phyloP scores from a whole-genome alignment of 768 basidiomycete species.

The Agrocybe pediades region DNA sequence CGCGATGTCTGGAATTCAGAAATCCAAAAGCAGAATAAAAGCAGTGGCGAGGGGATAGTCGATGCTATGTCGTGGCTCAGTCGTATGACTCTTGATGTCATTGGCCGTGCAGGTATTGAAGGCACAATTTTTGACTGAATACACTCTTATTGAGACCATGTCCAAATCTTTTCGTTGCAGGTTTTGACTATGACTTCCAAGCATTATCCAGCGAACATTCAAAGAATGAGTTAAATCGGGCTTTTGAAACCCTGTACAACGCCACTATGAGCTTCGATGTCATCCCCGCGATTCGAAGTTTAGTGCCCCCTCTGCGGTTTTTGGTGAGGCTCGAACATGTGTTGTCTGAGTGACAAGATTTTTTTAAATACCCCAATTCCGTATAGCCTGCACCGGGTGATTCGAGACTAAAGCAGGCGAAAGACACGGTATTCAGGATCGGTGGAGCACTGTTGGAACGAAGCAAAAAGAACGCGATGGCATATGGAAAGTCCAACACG shows the following conservation, averaged over 20 bases:
- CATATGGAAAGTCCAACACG: conserved; percentile 23
- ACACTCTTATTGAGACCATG: conserved; percentile 38
- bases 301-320: conserved; percentile 36
- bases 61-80: conserved; percentile 46
- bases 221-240: conserved; percentile 51
- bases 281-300: conserved; percentile 29
- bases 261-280: conserved; percentile 38
- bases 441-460: conserved; percentile 49
- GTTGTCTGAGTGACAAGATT: neutral
- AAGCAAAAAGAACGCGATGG: conserved; percentile 42
- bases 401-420: conserved; percentile 28
- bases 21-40: conserved; percentile 29
- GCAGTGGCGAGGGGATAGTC: conserved; percentile 30
- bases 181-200: conserved; percentile 36
- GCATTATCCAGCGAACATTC: conserved; percentile 28
- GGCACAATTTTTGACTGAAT: conserved; percentile 25
- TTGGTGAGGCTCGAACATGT: conserved; percentile 29
- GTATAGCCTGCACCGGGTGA: conserved; percentile 34
- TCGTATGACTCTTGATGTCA: conserved; percentile 68
- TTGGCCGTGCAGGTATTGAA: conserved; percentile 60
- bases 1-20: conserved; percentile 46
- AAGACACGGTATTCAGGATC: conserved; percentile 46
- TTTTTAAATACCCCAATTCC: neutral
- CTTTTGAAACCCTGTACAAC: conserved; percentile 52
- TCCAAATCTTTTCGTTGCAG: conserved; percentile 11